phyloP scores from a whole-genome alignment of 202 grass and related monocot genomes.

The Setaria viridis region DNA sequence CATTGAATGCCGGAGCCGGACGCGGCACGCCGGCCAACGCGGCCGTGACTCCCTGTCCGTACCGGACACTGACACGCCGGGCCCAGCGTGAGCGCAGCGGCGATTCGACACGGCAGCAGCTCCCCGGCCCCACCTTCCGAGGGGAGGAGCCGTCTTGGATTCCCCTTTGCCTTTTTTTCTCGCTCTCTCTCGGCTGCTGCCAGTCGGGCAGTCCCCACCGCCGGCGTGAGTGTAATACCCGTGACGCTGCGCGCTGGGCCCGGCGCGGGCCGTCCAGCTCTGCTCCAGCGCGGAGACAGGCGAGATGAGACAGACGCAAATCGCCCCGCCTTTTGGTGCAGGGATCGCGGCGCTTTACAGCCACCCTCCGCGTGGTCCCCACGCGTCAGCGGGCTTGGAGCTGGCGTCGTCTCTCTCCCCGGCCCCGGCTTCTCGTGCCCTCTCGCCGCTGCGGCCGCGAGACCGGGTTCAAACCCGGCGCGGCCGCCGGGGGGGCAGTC shows the following conservation, averaged over 20 bases:
- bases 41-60: not conserved
- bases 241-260: slow-evolving; percentile 26
- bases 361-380: not conserved
- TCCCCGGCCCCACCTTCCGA: not conserved
- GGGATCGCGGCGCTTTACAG: slow-evolving; percentile 19
- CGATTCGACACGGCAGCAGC: not conserved
- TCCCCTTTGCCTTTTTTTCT: not conserved
- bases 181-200: not conserved
- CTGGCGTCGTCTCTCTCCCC: not conserved
- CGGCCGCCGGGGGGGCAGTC: not conserved
- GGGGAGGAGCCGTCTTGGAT: slow-evolving; percentile 47
- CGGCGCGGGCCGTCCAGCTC: slow-evolving; percentile 26
- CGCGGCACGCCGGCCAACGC: slow-evolving; percentile 43
- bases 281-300: slow-evolving; percentile 36
- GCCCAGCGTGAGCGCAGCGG: not conserved
- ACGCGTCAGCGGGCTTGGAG: not conserved
- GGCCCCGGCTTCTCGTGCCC: not conserved
- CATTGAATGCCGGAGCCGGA: slow-evolving; percentile 45
- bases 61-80: not conserved
- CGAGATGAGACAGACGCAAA: not conserved
- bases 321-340: slow-evolving; percentile 30
- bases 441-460: not conserved
- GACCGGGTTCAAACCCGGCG: not conserved
- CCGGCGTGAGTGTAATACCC: not conserved
- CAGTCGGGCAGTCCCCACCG: not conserved